Percentiles rank a stretch among this genome's conserved stretches.
phyloP scores from a whole-genome alignment of 306 rosid genomes.

The Cyclanthera cordifolia region DNA sequence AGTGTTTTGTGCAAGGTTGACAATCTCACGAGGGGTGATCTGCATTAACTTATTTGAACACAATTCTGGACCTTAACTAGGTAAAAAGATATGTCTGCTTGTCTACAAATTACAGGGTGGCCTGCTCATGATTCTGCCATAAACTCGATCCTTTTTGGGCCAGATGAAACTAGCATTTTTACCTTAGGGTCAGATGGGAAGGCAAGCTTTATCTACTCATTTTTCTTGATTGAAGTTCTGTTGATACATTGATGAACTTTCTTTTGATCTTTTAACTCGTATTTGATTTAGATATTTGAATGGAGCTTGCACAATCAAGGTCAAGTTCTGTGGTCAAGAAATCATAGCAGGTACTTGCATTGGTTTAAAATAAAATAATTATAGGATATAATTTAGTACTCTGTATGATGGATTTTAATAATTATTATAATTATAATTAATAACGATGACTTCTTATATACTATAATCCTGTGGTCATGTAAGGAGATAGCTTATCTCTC shows the following conservation, averaged over 20 bases:
- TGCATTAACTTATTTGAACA: background rate
- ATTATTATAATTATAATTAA: no score
- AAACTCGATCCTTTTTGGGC: slow-evolving; percentile 85
- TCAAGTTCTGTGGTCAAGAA: slow-evolving; percentile 82
- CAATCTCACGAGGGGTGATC: background rate
- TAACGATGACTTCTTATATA: no score
- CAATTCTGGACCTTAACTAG: slow-evolving; percentile 37
- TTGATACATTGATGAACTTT: background rate
- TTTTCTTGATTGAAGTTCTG: slow-evolving; percentile 12
- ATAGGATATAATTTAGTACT: background rate
- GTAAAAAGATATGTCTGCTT: slow-evolving; percentile 81
- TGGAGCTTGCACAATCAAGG: slow-evolving; percentile 99
- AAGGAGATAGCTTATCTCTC: no score
- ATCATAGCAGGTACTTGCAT: slow-evolving; percentile 52
- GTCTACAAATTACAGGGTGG: slow-evolving; percentile 96
- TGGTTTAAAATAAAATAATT: slow-evolving; percentile 7
- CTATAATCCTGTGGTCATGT: no score
- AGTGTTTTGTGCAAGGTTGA: background rate
- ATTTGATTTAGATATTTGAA: slow-evolving; percentile 50
- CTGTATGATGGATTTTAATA: background rate
- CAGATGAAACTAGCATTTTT: slow-evolving; percentile 93
- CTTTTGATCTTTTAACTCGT: slow-evolving; percentile 1
- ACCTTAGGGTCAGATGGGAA: slow-evolving; percentile 87
- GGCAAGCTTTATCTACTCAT: slow-evolving; percentile 32
- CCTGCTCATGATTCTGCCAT: slow-evolving; percentile 96